Percentiles rank a stretch among this genome's conserved stretches.
Evolutionary conservation across 495 filamentous ascomycete genomes (phyloP).

Genomic region (Talaromyces ruber): DNA sequence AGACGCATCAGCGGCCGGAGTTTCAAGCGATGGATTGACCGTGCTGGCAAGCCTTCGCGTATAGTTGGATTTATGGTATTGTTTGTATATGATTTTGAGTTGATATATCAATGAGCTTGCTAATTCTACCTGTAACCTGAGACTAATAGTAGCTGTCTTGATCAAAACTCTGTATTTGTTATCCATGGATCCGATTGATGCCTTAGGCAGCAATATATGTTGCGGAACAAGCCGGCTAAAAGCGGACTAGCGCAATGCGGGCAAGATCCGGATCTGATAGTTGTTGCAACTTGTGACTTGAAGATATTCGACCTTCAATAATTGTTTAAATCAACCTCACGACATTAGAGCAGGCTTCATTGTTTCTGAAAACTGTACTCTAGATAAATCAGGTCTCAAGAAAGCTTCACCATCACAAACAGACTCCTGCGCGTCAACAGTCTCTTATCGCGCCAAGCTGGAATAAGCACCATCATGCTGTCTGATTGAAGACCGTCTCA

Average conservation of each 20-base stretch:
- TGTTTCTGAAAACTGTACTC: neutral
- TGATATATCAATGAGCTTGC: neutral
- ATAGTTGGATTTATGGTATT: neutral
- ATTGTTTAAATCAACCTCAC: neutral
- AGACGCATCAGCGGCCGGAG: neutral
- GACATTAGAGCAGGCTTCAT: neutral
- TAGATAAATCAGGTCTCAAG: no score
- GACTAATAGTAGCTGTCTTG: neutral
- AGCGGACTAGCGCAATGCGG: neutral
- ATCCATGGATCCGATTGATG: no score
- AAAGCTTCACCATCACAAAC: neutral
- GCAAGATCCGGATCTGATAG: neutral
- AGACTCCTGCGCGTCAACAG: neutral
- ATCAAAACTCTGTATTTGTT: no score
- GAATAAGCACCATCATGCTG: neutral
- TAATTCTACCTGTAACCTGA: neutral
- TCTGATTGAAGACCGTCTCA: neutral
- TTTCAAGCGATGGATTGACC: slow-evolving; percentile 1
- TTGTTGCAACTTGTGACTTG: neutral
- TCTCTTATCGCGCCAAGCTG: neutral
- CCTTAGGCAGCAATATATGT: neutral
- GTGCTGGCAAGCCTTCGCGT: neutral
- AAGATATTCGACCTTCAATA: neutral
- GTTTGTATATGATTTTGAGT: neutral
- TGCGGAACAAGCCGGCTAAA: neutral